Base-by-base conservation (phyloP, 768 basidiomycete species). In the Sutorius australiensis region DNA sequence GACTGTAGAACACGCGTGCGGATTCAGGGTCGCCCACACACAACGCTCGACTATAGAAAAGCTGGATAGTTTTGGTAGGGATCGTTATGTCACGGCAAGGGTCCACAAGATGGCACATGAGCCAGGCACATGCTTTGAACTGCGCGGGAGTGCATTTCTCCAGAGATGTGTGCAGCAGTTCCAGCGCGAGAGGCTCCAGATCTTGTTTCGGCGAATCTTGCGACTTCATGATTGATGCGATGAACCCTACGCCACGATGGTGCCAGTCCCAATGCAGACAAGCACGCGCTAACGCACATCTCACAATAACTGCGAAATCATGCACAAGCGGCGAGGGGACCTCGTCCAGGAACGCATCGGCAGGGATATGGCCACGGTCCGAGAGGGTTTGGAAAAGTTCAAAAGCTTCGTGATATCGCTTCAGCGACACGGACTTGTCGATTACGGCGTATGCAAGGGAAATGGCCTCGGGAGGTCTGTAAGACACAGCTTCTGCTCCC, bases 211-310 rank as follows among this genome's bases (percentile, higher is more conserved):
- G 51, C 4, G 59, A 54, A 51, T 63, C 56, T 51, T 56, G 61
- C 21, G 61, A 61, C 40, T 61, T 49, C 48, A 71, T 56, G 49
- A 64, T 63, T 6, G 63, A 56, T 3, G 60, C 62, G 40, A 83
- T 61, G 30, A 83, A 65, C 8, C 51, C 59, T 12, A 73, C 62
- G 2, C 80, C 80, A 36, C 75, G 69, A 27, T 60, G 50, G 45
- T 72, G 68, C 81, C 80, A 84, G 38, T 76, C 70, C 79, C 80
- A 84, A 56, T 78, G 72, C 36, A 82, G 59, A 55, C 80, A 78
- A 7, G 84, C 73, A 41, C 76, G 75, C 10, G 80, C 72, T 32
- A 85, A 62, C 12, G 79, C 73, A 24, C 77, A 71, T 21, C 72
- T 69, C 21, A 86, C 68, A 47, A 85, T 78, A 17, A 77, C 66